phyloP scores from a whole-genome alignment of 228 moss, liverwort and hornwort genomes.

The Sphagnum fallax region DNA sequence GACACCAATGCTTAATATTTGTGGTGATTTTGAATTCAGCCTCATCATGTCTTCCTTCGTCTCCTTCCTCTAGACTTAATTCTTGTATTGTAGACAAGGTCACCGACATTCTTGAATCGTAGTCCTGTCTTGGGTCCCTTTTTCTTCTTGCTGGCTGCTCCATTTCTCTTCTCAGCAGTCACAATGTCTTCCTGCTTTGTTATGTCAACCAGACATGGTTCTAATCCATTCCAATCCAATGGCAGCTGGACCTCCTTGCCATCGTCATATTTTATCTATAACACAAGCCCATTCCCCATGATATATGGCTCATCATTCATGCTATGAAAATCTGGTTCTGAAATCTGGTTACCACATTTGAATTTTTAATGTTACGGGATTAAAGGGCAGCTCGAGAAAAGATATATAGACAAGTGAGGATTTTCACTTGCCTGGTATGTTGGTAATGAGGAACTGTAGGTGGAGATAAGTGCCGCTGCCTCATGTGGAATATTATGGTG shows the following conservation, averaged over 20 bases:
- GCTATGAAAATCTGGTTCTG: background rate
- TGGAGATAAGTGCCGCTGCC: constrained; percentile 15
- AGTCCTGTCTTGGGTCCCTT: constrained; percentile 39
- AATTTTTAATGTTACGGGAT: constrained; percentile 6
- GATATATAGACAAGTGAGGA: background rate
- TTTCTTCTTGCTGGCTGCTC: constrained; percentile 15
- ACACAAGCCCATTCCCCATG: background rate
- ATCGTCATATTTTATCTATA: constrained; percentile 36
- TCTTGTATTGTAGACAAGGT: constrained; percentile 43
- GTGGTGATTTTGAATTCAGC: background rate
- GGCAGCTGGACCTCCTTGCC: constrained; percentile 23
- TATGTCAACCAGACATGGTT: constrained; percentile 21
- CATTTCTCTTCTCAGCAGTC: constrained; percentile 21
- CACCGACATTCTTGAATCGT: constrained; percentile 40
- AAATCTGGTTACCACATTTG: background rate
- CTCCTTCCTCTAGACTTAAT: constrained; percentile 24
- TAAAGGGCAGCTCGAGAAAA: background rate
- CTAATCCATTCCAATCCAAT: constrained; percentile 37
- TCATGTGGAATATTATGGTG: constrained; percentile 14
- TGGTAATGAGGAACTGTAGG: constrained; percentile 25
- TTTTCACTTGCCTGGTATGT: constrained; percentile 34
- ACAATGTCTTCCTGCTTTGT: constrained; percentile 17
- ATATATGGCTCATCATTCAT: background rate
- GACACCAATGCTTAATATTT: too few relatives aligned
- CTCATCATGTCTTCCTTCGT: constrained; percentile 31